These are phyloP conservation scores for Candida corydali DNA, from an alignment of 805 yeast species.

Conservation along the genomic window DNA sequence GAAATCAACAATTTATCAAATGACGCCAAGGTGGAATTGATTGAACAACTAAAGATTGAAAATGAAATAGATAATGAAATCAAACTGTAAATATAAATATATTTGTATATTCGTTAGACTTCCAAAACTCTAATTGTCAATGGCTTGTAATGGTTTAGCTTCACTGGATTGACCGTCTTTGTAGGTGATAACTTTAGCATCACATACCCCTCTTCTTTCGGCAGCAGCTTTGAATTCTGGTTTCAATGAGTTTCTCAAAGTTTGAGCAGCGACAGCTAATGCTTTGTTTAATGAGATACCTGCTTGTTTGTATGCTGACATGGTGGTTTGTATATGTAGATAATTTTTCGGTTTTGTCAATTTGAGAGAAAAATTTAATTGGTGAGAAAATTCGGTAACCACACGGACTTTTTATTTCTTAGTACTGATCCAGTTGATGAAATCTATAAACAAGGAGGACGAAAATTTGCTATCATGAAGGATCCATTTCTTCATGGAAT, in stretches of 20 bases:
- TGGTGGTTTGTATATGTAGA: slow-evolving; percentile 8
- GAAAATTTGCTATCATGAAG: slow-evolving; percentile 43
- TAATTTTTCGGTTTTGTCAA: neutral
- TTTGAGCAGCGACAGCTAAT: slow-evolving; percentile 83
- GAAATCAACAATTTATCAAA: slow-evolving; percentile 35
- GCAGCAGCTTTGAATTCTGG: slow-evolving; percentile 74
- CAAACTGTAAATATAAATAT: slow-evolving; percentile 5
- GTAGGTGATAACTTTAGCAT: slow-evolving; percentile 67
- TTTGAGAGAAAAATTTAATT: neutral
- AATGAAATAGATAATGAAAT: neutral
- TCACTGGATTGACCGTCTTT: slow-evolving; percentile 59
- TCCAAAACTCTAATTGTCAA: slow-evolving; percentile 12
- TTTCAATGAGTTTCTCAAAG: slow-evolving; percentile 84
- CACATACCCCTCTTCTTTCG: slow-evolving; percentile 68
- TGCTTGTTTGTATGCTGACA: slow-evolving; percentile 49
- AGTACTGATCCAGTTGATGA: slow-evolving; percentile 74
- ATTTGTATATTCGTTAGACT: slow-evolving; percentile 1
- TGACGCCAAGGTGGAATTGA: slow-evolving; percentile 26
- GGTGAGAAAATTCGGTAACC: neutral
- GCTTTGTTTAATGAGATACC: slow-evolving; percentile 72
- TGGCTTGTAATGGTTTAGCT: slow-evolving; percentile 31
- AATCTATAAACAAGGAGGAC: slow-evolving; percentile 64
- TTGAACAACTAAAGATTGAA: slow-evolving; percentile 15
- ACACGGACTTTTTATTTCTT: slow-evolving; percentile 24
- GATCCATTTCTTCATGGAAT: slow-evolving; percentile 61